Conservation (phyloP, 2,329 filamentous ascomycete species). For the Phyllosticta citribraziliensis region DNA sequence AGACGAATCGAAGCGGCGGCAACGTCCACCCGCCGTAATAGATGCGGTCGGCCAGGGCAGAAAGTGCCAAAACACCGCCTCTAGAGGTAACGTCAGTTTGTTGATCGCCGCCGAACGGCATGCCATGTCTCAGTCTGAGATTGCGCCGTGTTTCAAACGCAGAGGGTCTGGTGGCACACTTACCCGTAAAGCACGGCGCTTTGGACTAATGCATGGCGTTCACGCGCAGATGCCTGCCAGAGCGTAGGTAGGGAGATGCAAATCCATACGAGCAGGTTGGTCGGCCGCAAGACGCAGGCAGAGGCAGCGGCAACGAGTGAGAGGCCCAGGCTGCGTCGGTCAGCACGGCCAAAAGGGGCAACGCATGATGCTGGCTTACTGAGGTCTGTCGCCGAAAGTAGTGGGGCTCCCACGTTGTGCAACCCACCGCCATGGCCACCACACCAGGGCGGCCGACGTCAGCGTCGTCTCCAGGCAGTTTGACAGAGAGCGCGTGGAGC, state of each 20-base stretch:
- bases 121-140: conserved; percentile 1
- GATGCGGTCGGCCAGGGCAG: conserved; percentile 57
- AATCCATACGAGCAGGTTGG: conserved; percentile 79
- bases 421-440: conserved; percentile 74
- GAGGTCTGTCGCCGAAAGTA: neutral
- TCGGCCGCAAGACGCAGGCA: conserved; percentile 80
- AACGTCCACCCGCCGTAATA: conserved; percentile 86
- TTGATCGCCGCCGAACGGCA: conserved; percentile 1
- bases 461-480: conserved; percentile 89
- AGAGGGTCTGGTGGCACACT: conserved; percentile 16
- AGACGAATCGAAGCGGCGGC: conserved; percentile 74
- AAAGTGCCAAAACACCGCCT: conserved; percentile 51
- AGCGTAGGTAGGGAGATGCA: conserved; percentile 50
- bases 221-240: conserved; percentile 32
- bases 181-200: conserved; percentile 54
- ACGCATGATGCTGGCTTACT: conserved; percentile 4
- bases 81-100: conserved; percentile 21
- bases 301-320: conserved; percentile 68
- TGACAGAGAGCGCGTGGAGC: conserved; percentile 83
- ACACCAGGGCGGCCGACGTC: conserved; percentile 66
- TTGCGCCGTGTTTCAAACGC: neutral
- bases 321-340: conserved; percentile 26
- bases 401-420: neutral
- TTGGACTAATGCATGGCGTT: conserved; percentile 45
- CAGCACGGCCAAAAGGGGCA: conserved; percentile 6